Conservation (phyloP, 78 protist genomes). For the Protostelium mycophagum region DNA sequence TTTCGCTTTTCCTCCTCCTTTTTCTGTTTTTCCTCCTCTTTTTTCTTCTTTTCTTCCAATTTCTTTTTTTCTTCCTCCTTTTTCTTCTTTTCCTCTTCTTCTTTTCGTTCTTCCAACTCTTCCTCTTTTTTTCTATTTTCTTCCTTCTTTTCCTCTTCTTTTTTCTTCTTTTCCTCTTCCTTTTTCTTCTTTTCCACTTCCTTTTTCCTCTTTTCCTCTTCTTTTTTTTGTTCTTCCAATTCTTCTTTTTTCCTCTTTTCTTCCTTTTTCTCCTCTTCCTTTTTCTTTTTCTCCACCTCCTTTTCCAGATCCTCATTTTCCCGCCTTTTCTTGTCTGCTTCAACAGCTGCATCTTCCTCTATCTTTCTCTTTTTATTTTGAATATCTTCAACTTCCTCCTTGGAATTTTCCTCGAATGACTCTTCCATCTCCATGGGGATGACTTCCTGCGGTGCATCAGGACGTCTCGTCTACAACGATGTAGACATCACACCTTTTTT, state of each 20-base stretch:
- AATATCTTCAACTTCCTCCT: background rate
- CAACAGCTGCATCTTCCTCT: background rate
- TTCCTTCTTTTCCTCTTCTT: background rate
- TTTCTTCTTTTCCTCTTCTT: background rate
- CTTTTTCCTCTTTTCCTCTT: background rate
- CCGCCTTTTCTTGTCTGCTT: background rate
- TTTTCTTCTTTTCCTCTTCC: background rate
- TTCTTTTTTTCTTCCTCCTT: background rate
- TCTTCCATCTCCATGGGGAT: background rate
- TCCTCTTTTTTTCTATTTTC: background rate
- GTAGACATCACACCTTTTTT: too few relatives aligned
- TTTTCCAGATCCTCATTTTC: background rate
- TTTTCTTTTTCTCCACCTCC: background rate
- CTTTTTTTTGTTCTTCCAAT: background rate
- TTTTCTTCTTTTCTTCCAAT: background rate
- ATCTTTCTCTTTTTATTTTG: background rate
- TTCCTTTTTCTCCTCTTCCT: background rate
- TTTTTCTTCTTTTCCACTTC: background rate
- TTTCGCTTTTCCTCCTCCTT: background rate
- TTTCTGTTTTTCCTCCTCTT: background rate
- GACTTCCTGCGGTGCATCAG: background rate
- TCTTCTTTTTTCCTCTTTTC: background rate
- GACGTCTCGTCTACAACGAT: too few relatives aligned
- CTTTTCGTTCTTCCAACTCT: background rate
- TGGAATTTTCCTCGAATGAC: background rate